These are phyloP conservation scores for Candida manassasensis DNA, from an alignment of 805 yeast genomes.

Conservation along the genomic window DNA sequence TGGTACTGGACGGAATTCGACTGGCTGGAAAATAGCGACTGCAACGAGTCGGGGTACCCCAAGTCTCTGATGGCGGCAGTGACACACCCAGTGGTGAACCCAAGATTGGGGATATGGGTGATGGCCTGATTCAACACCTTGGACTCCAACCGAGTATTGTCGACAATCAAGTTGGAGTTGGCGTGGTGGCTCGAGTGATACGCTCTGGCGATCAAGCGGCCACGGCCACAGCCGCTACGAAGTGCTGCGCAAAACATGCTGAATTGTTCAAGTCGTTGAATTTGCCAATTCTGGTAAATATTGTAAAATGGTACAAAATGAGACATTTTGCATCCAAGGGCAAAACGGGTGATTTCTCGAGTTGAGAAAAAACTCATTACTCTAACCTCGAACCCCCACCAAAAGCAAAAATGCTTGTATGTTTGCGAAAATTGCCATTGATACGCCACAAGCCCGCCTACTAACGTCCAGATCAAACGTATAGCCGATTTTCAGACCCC, in stretches of 20 bases:
- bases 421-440: neutral
- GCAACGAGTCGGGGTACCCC: constrained; percentile 50
- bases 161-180: constrained; percentile 28
- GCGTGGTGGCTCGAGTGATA: constrained; percentile 38
- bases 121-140: constrained; percentile 35
- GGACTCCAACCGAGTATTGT: constrained; percentile 32
- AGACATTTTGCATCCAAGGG: too few relatives aligned
- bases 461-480: constrained; percentile 39
- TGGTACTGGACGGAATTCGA: constrained; percentile 47
- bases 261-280: too few relatives aligned
- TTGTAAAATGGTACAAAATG: too few relatives aligned
- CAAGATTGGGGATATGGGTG: constrained; percentile 45
- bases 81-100: constrained; percentile 47
- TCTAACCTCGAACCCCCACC: too few relatives aligned
- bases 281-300: too few relatives aligned
- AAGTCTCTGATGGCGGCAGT: constrained; percentile 44
- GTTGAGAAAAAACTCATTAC: too few relatives aligned
- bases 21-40: constrained; percentile 33
- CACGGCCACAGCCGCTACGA: too few relatives aligned
- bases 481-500: constrained; percentile 46
- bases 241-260: too few relatives aligned
- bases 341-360: too few relatives aligned
- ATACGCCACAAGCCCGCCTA: neutral
- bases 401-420: constrained; percentile 4
- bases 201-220: neutral